phyloP scores from a whole-genome alignment of 2,329 filamentous ascomycete genomes.

The Lomentospora prolificans region DNA sequence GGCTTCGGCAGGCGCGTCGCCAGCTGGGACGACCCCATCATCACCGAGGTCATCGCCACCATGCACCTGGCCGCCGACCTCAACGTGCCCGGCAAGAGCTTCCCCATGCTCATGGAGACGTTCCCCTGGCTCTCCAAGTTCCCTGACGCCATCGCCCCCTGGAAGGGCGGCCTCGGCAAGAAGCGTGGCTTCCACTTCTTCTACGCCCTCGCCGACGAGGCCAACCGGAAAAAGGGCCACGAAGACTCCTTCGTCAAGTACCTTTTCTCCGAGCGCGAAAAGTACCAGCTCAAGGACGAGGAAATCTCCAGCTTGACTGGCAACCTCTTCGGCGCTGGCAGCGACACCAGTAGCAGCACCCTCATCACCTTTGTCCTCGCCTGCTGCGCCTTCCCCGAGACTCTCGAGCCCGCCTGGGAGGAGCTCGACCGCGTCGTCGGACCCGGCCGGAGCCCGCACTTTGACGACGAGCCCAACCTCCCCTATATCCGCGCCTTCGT shows the following conservation, averaged over 20 bases:
- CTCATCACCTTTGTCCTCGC: constrained; percentile 39
- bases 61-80: constrained; percentile 49
- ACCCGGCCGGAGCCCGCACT: constrained; percentile 31
- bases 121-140: constrained; percentile 39
- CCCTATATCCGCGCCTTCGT: constrained; percentile 44
- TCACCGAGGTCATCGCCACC: constrained; percentile 48
- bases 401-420: constrained; percentile 33
- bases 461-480: constrained; percentile 35
- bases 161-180: constrained; percentile 38
- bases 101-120: constrained; percentile 48
- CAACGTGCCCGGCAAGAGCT: constrained; percentile 41
- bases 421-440: constrained; percentile 45
- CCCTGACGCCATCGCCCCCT: constrained; percentile 37
- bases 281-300: constrained; percentile 32
- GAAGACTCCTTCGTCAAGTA: constrained; percentile 32
- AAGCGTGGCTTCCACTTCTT: constrained; percentile 40
- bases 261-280: constrained; percentile 35
- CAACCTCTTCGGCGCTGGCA: constrained; percentile 31
- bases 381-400: constrained; percentile 37
- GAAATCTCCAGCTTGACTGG: constrained; percentile 37
- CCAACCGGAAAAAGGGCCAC: constrained; percentile 20
- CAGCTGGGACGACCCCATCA: constrained; percentile 42
- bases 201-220: constrained; percentile 40
- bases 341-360: constrained; percentile 7
- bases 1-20: constrained; percentile 45